Evolutionary conservation across 768 basidiomycete species (phyloP).

Genomic region (Russula griseocarnosa): DNA sequence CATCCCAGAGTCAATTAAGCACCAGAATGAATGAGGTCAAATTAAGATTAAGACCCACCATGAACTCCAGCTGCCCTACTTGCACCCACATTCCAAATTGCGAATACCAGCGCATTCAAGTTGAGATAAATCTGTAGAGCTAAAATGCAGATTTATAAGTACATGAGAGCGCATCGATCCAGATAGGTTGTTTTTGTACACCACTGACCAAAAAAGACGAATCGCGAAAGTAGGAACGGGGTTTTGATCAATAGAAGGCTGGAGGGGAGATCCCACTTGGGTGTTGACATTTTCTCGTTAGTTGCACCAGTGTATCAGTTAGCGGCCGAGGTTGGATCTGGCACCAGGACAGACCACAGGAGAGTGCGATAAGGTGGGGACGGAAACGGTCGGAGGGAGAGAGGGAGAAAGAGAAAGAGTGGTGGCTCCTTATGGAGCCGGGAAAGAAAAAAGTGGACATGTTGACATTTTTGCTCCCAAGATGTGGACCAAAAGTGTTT

Average conservation of each 20-base stretch:
- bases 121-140: constrained; percentile 44
- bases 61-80: constrained; percentile 19
- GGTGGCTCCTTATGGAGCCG: constrained; percentile 8
- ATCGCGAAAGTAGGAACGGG: constrained; percentile 54
- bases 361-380: neutral
- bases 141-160: neutral
- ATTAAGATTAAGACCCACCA: neutral
- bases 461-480: neutral
- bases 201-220: constrained; percentile 51
- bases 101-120: constrained; percentile 22
- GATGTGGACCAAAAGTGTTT: neutral
- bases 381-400: neutral
- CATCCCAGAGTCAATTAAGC: neutral
- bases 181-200: constrained; percentile 25
- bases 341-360: constrained; percentile 6
- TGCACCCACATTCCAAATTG: constrained; percentile 24
- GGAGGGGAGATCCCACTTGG: constrained; percentile 2
- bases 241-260: constrained; percentile 39
- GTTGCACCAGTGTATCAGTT: neutral
- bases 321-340: neutral
- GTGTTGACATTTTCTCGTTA: constrained; percentile 9
- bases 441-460: constrained; percentile 5
- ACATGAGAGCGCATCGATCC: neutral
- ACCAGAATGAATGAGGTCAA: neutral
- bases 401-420: neutral